Evolutionary conservation across 306 rosid species (phyloP), one percentile per base, ranked within the genome.

Genomic region (Dryas octopetala): DNA sequence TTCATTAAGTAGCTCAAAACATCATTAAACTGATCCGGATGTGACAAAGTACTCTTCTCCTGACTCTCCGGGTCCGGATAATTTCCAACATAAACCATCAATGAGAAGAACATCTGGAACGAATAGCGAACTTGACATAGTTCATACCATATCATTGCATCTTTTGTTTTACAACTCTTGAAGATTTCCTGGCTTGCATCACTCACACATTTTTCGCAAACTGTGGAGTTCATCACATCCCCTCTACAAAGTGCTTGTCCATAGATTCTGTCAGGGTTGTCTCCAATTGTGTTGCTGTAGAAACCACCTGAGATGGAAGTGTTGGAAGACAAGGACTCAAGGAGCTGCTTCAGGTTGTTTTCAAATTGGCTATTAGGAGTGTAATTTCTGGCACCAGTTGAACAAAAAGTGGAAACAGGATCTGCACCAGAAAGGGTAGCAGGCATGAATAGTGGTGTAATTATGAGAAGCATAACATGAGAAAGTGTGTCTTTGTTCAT

Each of bases 201-300:
- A 77, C 82, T 43, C 41, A 87, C 43, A 74, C 96, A 88, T 23
- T 70, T 48, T 58, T 46, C 41, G 57, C 96, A 91, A 41, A 66
- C 76, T 9, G 83, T 75, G 49, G 85, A 80, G 77, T 81, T 73
- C 92, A 90, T 10, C 12, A 80, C 81, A 66, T 91, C 93, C 41
- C 96, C 91, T 80, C 93, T 80, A 60, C 91, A 88, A 0, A 88
- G 89, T 79, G 89, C 79, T 75, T 80, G 91, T 54, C 91, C 96
- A 14, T 83, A 82, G 53, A 88, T 91, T 14, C 8, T 77, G 23
- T 85, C 68, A 6, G 2, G 4, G 15, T 57, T 61, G 6, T 82
- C 62, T 66, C 83, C 88, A 2, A 40, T 0, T 0, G 74, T 73
- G 43, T 78, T 48, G 71, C 70, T 49, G 55, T 78, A 82, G 83